Base-by-base conservation (phyloP, 345 rosid species). In the Hypericum perforatum region DNA sequence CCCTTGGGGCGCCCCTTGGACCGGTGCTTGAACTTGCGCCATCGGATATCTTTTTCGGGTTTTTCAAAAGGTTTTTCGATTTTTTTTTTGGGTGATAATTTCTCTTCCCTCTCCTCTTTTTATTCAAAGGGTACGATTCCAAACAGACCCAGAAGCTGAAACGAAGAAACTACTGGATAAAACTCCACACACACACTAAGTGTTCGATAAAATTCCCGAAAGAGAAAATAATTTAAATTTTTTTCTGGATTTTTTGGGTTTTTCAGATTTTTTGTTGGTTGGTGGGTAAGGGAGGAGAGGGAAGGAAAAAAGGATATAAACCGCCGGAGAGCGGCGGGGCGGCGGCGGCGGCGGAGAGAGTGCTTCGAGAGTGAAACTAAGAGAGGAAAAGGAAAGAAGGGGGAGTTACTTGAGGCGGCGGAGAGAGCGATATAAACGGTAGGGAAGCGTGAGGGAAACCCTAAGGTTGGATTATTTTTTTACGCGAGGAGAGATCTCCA, bases 101-200 rank as follows among this genome's bases (percentile, higher is more conserved):
- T 55, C 44, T 70, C 82, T 76, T 82, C 89, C 80, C 89, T 81
- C 91, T 76, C 87, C 95, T 81, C 89, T 71, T 71, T 68, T 78
- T 74, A 75, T 69, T 64, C 32, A 22, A 22, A 22, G 32, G 32
- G 4, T 22, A 13, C 56, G 58, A 56, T 13, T 52, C 41, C 42
- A 69, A 70, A 70, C 71, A 57, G 64, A 68, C 48, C 50, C 13
- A 22, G 32, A 22, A 22, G 32, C 32, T 22, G 4, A 22, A 22
- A 51, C 15, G 37, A 61, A 11, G 49, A 32, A 49, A 63, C 42
- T 32, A 22, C 32, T 22, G 32, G 32, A 29, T n/a, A 53, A 45
- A 37, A 56, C 22, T 40, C 54, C 53, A 39, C 41, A 47, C 54
- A 51, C 43, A 39, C 52, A 36, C 51, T 57, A 54, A 51, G n/a